These are phyloP conservation scores for Priceomyces medius DNA, from an alignment of 805 yeast species.

Conservation along the genomic window DNA sequence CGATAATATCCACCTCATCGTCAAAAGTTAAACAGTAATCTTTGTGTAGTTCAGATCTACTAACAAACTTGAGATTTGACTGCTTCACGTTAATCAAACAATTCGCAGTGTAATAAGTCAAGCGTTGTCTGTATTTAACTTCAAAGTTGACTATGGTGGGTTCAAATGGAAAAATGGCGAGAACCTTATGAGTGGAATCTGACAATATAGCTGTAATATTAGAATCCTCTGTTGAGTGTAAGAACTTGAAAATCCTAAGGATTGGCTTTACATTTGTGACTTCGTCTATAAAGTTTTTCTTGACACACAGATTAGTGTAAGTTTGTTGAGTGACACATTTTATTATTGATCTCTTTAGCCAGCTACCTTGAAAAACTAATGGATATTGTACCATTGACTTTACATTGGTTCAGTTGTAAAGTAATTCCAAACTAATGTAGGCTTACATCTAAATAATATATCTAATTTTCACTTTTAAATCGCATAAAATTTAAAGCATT, in stretches of 20 bases:
- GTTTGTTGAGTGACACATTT: constrained; percentile 4
- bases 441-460: no score
- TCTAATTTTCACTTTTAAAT: no score
- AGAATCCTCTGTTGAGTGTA: constrained; percentile 19
- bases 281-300: constrained; percentile 15
- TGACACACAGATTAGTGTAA: constrained; percentile 13
- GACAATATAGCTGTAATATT: constrained; percentile 30
- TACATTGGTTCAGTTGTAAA: no score
- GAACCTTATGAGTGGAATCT: constrained; percentile 30
- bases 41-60: constrained; percentile 8
- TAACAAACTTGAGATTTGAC: constrained; percentile 28
- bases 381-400: constrained; percentile 13
- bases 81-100: constrained; percentile 24
- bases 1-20: constrained; percentile 16
- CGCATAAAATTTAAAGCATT: not conserved
- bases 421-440: no score
- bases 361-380: constrained; percentile 22
- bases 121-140: constrained; percentile 25
- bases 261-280: constrained; percentile 21
- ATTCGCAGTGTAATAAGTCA: constrained; percentile 32
- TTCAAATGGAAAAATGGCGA: constrained; percentile 27
- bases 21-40: constrained; percentile 12
- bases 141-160: constrained; percentile 31
- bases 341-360: constrained; percentile 20
- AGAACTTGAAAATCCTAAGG: constrained; percentile 25